Base-by-base conservation (phyloP, 2,329 filamentous ascomycete species). In the Cladophialophora bantiana region DNA sequence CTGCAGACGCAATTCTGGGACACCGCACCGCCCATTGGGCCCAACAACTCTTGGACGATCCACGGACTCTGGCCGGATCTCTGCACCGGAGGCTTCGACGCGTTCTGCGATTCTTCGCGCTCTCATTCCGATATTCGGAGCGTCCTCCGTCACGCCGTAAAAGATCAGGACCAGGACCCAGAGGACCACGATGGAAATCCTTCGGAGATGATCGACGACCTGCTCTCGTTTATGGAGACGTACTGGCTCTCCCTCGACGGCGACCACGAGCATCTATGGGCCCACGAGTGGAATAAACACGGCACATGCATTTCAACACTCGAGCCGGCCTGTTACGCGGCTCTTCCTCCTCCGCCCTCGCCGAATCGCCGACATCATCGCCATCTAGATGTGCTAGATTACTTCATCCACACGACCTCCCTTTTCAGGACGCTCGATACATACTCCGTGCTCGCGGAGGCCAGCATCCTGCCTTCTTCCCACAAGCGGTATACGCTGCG, bases 1-100 rank as follows among this genome's bases (percentile, higher is more conserved):
- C 83, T 93, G 4, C 86, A 88, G 77, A 93, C 91, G 1, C 90
- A 93, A 73, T 93, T 93, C 79, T 93, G 90, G 90, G 90, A 93
- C 74, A 85, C 87, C 0, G 75, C 84, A 65, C 89, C 89, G 1
- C 80, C 84, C 1, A 85, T 87, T 3, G 90, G 91, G 0, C 90
- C 90, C 1, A 78, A 78, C 58, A 85, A 92, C 74, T 88, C 86
- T 5, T 94, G 90, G 90, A 92, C 89, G 1, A 84, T 92, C 48
- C 90, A 93, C 74, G 90, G 90, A 1, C 82, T 93, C 7, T 90
- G 85, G 85, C 87, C 87, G 0, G 86, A 89, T 73, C 83, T 87
- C 73, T 93, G 90, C 73, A 88, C 91, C 69, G 90, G 90, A 67
- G 86, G 85, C 7, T 93, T 88, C 75, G 86, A 90, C 59, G 80